Evolutionary conservation across 2,329 filamentous ascomycete genomes (phyloP).

Genomic region (Arthrinium puccinioides): DNA sequence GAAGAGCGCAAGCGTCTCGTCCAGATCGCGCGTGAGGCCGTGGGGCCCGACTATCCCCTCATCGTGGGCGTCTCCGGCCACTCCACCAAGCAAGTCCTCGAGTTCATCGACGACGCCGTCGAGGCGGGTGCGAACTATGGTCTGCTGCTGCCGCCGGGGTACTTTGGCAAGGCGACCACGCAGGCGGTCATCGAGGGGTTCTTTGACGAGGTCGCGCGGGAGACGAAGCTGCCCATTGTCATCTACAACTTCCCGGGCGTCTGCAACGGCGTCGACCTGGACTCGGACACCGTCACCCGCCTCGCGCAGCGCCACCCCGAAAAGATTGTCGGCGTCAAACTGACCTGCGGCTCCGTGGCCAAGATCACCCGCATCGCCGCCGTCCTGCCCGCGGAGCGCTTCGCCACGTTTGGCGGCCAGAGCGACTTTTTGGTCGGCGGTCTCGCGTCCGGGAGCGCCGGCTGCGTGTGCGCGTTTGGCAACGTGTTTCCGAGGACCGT

Average conservation of each 20-base stretch:
- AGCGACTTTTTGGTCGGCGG: constrained; percentile 63
- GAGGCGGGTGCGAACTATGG: constrained; percentile 55
- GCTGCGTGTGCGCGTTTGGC: constrained; percentile 55
- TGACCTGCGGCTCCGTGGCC: constrained; percentile 56
- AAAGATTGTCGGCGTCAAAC: constrained; percentile 57
- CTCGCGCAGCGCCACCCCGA: constrained; percentile 39
- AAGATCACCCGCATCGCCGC: constrained; percentile 51
- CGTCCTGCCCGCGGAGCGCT: constrained; percentile 43
- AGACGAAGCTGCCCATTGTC: constrained; percentile 48
- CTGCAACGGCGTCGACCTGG: constrained; percentile 61
- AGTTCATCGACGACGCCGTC: constrained; percentile 50
- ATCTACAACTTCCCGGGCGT: constrained; percentile 65
- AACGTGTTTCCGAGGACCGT: constrained; percentile 55
- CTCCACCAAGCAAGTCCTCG: constrained; percentile 55
- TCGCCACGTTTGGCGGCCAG: constrained; percentile 66
- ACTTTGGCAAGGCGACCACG: constrained; percentile 58
- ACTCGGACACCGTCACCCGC: constrained; percentile 51
- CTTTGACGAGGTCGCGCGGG: constrained; percentile 48
- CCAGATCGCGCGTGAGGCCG: constrained; percentile 43
- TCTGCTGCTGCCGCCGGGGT: constrained; percentile 54
- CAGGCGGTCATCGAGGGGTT: constrained; percentile 50
- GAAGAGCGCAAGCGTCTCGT: constrained; percentile 52
- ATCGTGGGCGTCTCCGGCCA: constrained; percentile 59
- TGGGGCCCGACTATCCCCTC: constrained; percentile 46
- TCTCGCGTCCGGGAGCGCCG: constrained; percentile 48